These are phyloP conservation scores for Solanum clarkiae DNA, from an alignment of 257 asterid genomes.

Conservation along the genomic window DNA sequence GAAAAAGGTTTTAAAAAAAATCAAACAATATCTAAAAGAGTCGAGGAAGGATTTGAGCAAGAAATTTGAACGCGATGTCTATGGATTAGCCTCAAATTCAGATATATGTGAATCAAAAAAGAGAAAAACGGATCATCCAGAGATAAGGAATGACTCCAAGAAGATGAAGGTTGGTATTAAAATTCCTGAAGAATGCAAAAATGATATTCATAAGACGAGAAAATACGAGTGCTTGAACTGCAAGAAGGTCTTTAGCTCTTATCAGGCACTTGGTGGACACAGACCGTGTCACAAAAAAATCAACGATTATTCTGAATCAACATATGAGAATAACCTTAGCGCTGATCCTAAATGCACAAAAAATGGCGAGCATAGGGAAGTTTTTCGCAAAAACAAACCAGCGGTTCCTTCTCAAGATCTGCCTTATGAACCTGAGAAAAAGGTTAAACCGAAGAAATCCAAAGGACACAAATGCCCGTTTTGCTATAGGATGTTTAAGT, in stretches of 20 bases:
- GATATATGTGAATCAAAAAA: slow-evolving; percentile 25
- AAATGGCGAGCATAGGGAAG: slow-evolving; percentile 17
- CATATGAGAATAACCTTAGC: slow-evolving; percentile 46
- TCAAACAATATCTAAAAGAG: slow-evolving; percentile 23
- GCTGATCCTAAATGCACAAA: slow-evolving; percentile 24
- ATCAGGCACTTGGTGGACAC: slow-evolving; percentile 94
- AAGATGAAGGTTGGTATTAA: slow-evolving; percentile 17
- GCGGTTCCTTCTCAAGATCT: slow-evolving; percentile 23
- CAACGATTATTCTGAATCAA: slow-evolving; percentile 24
- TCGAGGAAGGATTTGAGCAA: slow-evolving; percentile 2
- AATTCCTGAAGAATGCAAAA: slow-evolving; percentile 13
- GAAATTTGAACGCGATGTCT: slow-evolving; percentile 14
- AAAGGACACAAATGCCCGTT: slow-evolving; percentile 65
- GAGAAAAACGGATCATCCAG: slow-evolving; percentile 17
- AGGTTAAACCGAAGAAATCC: slow-evolving; percentile 29
- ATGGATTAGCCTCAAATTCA: slow-evolving; percentile 7
- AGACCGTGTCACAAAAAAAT: slow-evolving; percentile 75
- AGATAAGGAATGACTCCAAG: slow-evolving; percentile 14
- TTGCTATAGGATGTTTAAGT: slow-evolving; percentile 68
- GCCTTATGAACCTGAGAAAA: slow-evolving; percentile 21
- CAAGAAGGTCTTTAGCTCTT: slow-evolving; percentile 67
- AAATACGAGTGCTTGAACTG: slow-evolving; percentile 84
- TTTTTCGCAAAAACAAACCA: slow-evolving; percentile 20
- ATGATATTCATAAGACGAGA: slow-evolving; percentile 28
- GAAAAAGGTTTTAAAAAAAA: slow-evolving; percentile 14